These are phyloP conservation scores for Crucibulum laeve DNA, from an alignment of 768 basidiomycete genomes.

Conservation along the genomic window DNA sequence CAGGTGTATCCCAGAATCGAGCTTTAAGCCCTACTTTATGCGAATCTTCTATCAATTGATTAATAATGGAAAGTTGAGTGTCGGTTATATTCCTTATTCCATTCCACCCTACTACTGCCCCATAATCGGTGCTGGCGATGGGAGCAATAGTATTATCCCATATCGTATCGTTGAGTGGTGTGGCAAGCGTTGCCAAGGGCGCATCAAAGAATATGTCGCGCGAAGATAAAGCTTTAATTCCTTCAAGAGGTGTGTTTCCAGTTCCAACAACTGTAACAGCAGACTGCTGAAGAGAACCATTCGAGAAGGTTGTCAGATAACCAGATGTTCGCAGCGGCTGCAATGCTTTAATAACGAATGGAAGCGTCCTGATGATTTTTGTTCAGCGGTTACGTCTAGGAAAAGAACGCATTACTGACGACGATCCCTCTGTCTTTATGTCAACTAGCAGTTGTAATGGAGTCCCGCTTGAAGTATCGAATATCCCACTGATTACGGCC, in stretches of 20 bases:
- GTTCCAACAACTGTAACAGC: conserved; percentile 44
- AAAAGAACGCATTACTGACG: conserved; percentile 21
- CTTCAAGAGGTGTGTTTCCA: conserved; percentile 46
- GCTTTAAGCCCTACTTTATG: conserved; percentile 39
- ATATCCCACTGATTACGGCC: conserved; percentile 40
- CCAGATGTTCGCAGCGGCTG: conserved; percentile 38
- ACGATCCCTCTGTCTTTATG: conserved; percentile 46
- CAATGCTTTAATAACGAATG: conserved; percentile 37
- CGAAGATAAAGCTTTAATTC: conserved; percentile 36
- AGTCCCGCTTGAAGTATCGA: conserved; percentile 35
- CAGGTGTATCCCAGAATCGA: conserved; percentile 51
- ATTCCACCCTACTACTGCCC: conserved; percentile 38
- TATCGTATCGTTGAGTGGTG: conserved; percentile 25
- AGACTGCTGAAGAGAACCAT: conserved; percentile 30
- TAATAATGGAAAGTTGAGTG: conserved; percentile 32
- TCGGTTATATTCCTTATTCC: conserved; percentile 39
- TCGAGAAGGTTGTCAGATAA: conserved; percentile 41
- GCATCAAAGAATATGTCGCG: conserved; percentile 52
- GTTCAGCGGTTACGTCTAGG: not conserved
- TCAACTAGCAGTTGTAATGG: conserved; percentile 47
- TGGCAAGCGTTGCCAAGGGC: conserved; percentile 35
- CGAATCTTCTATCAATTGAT: conserved; percentile 35
- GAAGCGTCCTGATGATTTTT: conserved; percentile 27
- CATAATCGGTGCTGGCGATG: conserved; percentile 48
- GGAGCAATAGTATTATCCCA: conserved; percentile 41